These are phyloP conservation scores for Lathyrus aphaca DNA, from an alignment of 306 rosid species.

Conservation along the genomic window DNA sequence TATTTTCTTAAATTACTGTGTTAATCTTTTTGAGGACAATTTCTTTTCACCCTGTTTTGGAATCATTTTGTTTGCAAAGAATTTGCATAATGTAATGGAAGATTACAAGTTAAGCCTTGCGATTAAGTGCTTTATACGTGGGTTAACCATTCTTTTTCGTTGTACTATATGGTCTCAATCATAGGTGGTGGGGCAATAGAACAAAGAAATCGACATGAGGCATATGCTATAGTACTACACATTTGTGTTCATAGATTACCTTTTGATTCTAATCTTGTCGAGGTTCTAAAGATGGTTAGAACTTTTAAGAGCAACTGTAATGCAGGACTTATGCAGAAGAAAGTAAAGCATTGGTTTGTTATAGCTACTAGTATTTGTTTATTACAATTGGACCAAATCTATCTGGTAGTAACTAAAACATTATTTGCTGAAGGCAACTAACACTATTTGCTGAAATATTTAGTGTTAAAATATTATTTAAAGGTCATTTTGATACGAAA, in stretches of 20 bases:
- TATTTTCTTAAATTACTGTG: too few relatives aligned
- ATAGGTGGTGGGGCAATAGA: conserved; percentile 1
- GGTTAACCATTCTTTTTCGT: conserved; percentile 35
- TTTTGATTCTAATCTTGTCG: conserved; percentile 37
- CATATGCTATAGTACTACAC: not conserved
- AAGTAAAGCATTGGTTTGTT: too few relatives aligned
- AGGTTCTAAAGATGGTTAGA: not conserved
- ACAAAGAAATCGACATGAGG: not conserved
- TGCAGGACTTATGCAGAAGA: too few relatives aligned
- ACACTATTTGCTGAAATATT: too few relatives aligned
- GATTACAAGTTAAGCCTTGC: not conserved
- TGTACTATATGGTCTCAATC: conserved; percentile 31
- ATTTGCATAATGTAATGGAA: not conserved
- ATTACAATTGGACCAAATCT: too few relatives aligned
- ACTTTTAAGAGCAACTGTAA: too few relatives aligned
- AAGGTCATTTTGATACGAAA: too few relatives aligned
- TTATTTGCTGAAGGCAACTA: too few relatives aligned
- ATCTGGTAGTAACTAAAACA: too few relatives aligned
- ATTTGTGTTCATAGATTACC: conserved; percentile 27
- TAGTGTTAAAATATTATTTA: too few relatives aligned
- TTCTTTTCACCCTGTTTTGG: conserved; percentile 8
- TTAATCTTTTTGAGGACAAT: conserved; percentile 31
- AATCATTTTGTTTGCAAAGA: conserved; percentile 10
- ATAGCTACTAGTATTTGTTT: too few relatives aligned
- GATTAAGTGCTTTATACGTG: conserved; percentile 28